These are phyloP conservation scores for Uromyces viciae-fabae DNA, from an alignment of 1,284 basidiomycete genomes.

Conservation along the genomic window DNA sequence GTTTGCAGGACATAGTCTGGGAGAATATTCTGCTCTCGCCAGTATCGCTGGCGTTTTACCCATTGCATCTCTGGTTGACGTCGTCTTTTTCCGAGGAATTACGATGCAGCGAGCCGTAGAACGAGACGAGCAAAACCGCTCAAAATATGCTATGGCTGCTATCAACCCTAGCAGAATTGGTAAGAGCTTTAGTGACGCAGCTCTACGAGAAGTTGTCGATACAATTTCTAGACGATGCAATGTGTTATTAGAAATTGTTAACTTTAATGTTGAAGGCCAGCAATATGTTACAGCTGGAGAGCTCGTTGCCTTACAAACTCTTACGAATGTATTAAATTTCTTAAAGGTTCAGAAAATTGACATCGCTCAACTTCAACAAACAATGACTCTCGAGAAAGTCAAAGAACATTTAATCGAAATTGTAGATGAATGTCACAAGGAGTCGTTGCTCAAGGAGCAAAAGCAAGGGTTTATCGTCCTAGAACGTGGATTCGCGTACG, in stretches of 20 bases:
- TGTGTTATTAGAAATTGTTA: conserved; percentile 88
- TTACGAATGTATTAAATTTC: conserved; percentile 95
- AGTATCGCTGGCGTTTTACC: conserved; percentile 93
- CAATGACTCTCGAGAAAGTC: conserved; percentile 77
- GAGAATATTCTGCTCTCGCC: conserved; percentile 95
- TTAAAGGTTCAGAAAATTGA: conserved; percentile 96
- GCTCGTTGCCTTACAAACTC: conserved; percentile 81
- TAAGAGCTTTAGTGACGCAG: conserved; percentile 81
- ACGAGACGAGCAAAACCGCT: conserved; percentile 83
- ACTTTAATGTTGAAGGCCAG: conserved; percentile 80
- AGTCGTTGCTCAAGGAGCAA: conserved; percentile 70
- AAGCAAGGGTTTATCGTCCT: conserved; percentile 80
- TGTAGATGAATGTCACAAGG: conserved; percentile 73
- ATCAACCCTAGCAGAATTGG: conserved; percentile 94
- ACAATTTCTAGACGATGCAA: conserved; percentile 72
- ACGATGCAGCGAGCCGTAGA: conserved; percentile 99
- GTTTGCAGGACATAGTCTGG: conserved; percentile 95
- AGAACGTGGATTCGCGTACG: conserved; percentile 77
- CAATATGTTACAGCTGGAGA: conserved; percentile 83
- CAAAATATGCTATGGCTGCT: conserved; percentile 97
- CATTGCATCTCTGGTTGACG: conserved; percentile 91
- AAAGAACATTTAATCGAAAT: conserved; percentile 89
- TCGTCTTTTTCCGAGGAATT: conserved; percentile 98
- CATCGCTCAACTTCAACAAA: conserved; percentile 80
- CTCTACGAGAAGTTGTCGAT: conserved; percentile 88